Percentiles rank a stretch among this genome's conserved stretches.
These are phyloP conservation scores for Aurinia saxatilis DNA, from an alignment of 345 rosid species.

Conservation along the genomic window DNA sequence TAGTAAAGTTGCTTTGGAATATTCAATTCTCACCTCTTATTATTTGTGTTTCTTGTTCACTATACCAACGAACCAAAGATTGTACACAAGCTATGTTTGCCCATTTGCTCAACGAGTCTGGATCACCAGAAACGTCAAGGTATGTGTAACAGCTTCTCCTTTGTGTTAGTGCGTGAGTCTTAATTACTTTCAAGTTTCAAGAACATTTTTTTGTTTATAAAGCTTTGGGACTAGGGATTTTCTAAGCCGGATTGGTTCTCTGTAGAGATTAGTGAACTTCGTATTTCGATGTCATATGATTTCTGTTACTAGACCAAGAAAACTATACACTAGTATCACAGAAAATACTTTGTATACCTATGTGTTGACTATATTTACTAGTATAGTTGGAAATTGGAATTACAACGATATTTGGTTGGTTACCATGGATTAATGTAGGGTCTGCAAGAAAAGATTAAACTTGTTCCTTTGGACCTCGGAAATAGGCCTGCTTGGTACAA, in stretches of 20 bases:
- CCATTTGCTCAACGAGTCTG: conserved; percentile 90
- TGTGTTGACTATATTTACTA: too few species aligned
- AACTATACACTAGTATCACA: not conserved
- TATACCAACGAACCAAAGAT: conserved; percentile 26
- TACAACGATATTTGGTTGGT: too few species aligned
- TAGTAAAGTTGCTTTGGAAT: too few species aligned
- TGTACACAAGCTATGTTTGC: conserved; percentile 55
- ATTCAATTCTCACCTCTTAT: too few species aligned
- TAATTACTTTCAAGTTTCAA: not conserved
- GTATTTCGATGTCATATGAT: not conserved
- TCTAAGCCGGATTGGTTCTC: not conserved
- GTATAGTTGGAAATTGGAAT: too few species aligned
- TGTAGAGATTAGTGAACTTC: not conserved
- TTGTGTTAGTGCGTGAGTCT: not conserved
- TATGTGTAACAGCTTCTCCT: conserved; percentile 8
- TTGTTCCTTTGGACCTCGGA: conserved; percentile 67
- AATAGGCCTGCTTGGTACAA: conserved; percentile 86
- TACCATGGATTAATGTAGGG: conserved; percentile 40
- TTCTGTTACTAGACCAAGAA: not conserved
- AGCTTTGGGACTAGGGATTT: not conserved
- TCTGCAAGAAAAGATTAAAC: conserved; percentile 64
- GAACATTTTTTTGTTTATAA: not conserved
- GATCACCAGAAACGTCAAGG: conserved; percentile 92
- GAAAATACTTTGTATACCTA: not conserved
- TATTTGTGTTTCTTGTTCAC: not conserved